phyloP scores from a whole-genome alignment of 108 stramenopile genomes.

The Pseudonitzschia delicatissima region DNA sequence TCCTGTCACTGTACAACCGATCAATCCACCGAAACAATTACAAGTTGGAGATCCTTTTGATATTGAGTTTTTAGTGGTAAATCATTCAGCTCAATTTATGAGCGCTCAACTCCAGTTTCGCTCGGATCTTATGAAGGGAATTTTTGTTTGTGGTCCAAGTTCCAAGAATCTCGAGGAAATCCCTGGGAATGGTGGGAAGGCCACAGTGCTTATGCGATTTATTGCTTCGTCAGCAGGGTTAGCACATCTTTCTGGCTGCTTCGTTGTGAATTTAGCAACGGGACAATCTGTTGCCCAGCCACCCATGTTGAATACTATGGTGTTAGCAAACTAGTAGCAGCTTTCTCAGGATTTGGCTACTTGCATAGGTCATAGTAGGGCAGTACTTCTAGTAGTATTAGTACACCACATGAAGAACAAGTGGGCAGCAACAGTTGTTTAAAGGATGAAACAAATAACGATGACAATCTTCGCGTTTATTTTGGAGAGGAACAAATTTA shows the following conservation, averaged over 20 bases:
- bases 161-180: constrained; percentile 58
- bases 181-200: constrained; percentile 59
- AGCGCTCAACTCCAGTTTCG: constrained; percentile 76
- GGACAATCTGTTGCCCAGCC: constrained; percentile 72
- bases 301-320: constrained; percentile 67
- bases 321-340: constrained; percentile 13
- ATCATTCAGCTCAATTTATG: constrained; percentile 65
- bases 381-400: no score
- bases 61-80: constrained; percentile 66
- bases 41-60: constrained; percentile 41
- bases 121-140: constrained; percentile 63
- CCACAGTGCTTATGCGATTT: constrained; percentile 43
- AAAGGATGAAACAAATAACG: no score
- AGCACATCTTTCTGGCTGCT: constrained; percentile 63
- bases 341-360: no score
- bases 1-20: constrained; percentile 81
- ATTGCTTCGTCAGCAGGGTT: constrained; percentile 64
- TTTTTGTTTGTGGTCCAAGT: constrained; percentile 68
- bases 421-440: no score
- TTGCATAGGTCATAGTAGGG: no score
- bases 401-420: no score
- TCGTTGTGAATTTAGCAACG: constrained; percentile 60
- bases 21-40: constrained; percentile 67
- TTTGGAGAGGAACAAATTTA: no score
- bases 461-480: no score